These are phyloP conservation scores for Priceomyces medius DNA, from an alignment of 805 yeast genomes.

Conservation along the genomic window DNA sequence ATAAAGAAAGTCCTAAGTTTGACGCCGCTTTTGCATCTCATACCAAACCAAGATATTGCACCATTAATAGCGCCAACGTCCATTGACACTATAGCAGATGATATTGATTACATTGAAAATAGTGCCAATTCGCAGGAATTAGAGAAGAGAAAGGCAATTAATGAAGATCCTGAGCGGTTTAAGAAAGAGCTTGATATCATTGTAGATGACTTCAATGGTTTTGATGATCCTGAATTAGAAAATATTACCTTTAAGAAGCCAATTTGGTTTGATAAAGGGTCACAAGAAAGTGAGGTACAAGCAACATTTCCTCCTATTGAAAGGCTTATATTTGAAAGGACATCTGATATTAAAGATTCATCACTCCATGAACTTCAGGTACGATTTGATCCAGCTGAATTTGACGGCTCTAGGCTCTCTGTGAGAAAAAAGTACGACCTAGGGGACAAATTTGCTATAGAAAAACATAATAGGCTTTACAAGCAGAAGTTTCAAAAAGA, in stretches of 20 bases:
- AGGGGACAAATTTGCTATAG: slow-evolving; percentile 11
- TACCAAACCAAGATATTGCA: slow-evolving; percentile 27
- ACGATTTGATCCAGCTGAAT: slow-evolving; percentile 7
- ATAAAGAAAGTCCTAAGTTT: slow-evolving; percentile 24
- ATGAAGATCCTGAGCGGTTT: slow-evolving; percentile 12
- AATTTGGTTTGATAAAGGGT: slow-evolving; percentile 2
- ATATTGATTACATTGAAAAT: slow-evolving; percentile 4
- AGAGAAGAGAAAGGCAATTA: slow-evolving; percentile 12
- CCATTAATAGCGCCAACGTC: slow-evolving; percentile 15
- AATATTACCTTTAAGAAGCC: slow-evolving; percentile 36
- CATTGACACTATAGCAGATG: slow-evolving; percentile 9
- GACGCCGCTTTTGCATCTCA: slow-evolving; percentile 26
- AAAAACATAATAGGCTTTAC: slow-evolving; percentile 6
- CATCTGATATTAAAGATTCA: slow-evolving; percentile 9
- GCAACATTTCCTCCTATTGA: slow-evolving; percentile 15
- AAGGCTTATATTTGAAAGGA: slow-evolving; percentile 9
- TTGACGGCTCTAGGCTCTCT: slow-evolving; percentile 18
- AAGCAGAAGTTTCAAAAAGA: slow-evolving; percentile 21
- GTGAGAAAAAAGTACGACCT: slow-evolving; percentile 21
- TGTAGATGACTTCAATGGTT: slow-evolving; percentile 18
- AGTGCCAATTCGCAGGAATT: slow-evolving; percentile 6
- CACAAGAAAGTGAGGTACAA: background rate
- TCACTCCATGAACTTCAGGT: slow-evolving; percentile 12
- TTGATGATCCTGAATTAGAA: slow-evolving; percentile 27
- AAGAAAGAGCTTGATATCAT: slow-evolving; percentile 12